phyloP scores from a whole-genome alignment of 2,329 filamentous ascomycete genomes.

The Thelonectria blattea region DNA sequence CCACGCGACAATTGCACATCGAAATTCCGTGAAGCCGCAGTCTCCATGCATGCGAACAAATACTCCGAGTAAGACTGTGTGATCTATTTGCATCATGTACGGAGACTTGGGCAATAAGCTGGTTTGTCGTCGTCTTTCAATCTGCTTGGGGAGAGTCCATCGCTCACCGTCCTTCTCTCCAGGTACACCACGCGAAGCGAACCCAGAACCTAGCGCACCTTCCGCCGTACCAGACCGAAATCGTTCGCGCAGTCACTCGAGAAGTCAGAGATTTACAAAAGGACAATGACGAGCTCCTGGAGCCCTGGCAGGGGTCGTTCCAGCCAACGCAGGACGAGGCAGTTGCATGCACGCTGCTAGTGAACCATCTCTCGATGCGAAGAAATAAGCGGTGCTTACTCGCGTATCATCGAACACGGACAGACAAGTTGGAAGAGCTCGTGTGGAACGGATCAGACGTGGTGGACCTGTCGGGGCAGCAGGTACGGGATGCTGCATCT shows the following conservation, averaged over 20 bases:
- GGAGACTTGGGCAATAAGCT: conserved; percentile 87
- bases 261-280: conserved; percentile 94
- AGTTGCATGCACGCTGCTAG: conserved; percentile 84
- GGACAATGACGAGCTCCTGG: conserved; percentile 79
- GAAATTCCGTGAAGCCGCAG: neutral
- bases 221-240: conserved; percentile 89
- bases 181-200: conserved; percentile 96
- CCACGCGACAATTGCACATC: neutral
- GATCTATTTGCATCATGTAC: conserved; percentile 66
- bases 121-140: conserved; percentile 65
- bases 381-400: conserved; percentile 95
- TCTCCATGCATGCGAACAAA: neutral
- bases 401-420: conserved; percentile 89
- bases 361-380: conserved; percentile 94
- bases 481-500: conserved; percentile 49
- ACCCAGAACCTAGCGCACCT: conserved; percentile 85
- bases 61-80: conserved; percentile 2
- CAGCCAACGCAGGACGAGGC: conserved; percentile 83
- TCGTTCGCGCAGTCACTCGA: conserved; percentile 84
- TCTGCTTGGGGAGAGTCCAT: neutral
- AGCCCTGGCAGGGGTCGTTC: conserved; percentile 84
- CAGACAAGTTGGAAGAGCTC: conserved; percentile 90
- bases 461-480: conserved; percentile 69
- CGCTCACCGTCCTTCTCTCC: conserved; percentile 19
- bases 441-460: conserved; percentile 92